Evolutionary conservation across 202 grass and related monocot genomes (phyloP).

Genomic region (Zoysia matrella): DNA sequence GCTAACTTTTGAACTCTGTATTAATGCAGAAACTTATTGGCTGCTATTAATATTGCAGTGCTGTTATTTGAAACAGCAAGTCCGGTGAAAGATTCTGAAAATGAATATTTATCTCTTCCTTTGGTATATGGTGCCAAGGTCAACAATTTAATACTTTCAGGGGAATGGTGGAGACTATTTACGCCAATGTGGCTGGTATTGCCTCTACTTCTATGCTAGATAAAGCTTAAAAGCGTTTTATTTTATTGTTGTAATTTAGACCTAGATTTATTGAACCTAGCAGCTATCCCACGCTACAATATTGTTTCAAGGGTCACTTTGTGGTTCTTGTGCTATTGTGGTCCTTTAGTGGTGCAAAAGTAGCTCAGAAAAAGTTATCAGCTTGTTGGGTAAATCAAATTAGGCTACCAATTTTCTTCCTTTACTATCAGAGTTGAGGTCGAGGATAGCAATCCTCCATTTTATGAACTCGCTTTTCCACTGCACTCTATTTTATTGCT

Average conservation of each 20-base stretch:
- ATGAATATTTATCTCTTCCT: slow-evolving; percentile 71
- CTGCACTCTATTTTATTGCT: background rate
- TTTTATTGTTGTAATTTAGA: background rate
- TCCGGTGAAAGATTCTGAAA: slow-evolving; percentile 65
- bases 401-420: background rate
- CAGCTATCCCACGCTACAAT: background rate
- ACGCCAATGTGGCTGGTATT: slow-evolving; percentile 90
- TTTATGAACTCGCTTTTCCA: background rate
- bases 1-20: slow-evolving; percentile 39
- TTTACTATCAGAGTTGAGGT: background rate
- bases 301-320: slow-evolving; percentile 2
- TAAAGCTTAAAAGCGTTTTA: background rate
- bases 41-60: slow-evolving; percentile 84
- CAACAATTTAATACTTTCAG: slow-evolving; percentile 78
- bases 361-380: background rate
- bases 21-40: slow-evolving; percentile 78
- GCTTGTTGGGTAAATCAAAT: background rate
- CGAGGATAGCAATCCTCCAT: background rate
- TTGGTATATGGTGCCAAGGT: slow-evolving; percentile 83
- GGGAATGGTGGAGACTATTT: slow-evolving; percentile 87
- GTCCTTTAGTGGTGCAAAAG: background rate
- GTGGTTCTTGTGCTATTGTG: background rate
- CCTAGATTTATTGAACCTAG: background rate
- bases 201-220: slow-evolving; percentile 4
- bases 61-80: slow-evolving; percentile 84